Evolutionary conservation across 164 flowering plant genomes (phyloP), one percentile per base, ranked within the genome.

Genomic region (Cinnamomum chago): DNA sequence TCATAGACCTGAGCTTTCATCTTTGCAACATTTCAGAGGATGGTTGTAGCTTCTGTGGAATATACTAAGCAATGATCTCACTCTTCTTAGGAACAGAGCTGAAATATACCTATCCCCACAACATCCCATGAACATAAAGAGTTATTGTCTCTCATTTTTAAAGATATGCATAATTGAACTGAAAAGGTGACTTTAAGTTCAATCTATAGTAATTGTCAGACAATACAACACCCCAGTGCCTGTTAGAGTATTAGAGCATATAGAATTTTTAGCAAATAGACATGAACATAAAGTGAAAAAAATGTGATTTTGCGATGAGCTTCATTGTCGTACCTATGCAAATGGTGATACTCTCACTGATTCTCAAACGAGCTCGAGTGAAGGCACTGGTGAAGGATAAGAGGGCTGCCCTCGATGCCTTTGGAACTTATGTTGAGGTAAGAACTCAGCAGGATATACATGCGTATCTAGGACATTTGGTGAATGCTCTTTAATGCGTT

Each of bases 361-460:
- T 95, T 73, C 85, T 93, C 58, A 93, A 91, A 83, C 80, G 91
- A 80, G 76, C 84, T 70, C 85, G 90, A 82, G 86, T 92, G n/a
- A 95, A 93, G 79, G 90, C 96, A 25, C 70, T 93, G 67, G 99
- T 93, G 76, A 92, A 90, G 83, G 90, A 93, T 79, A 93, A 86
- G 79, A 82, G 89, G 30, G 89, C 87, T 62, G 93, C 99, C 4
- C 69, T 84, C 51, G 99, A 93, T 79, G 93, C 99, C 2, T 95
- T 91, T 79, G 97, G 99, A 74, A 85, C 88, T 79, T 95, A 95
- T 79, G 97, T 93, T 68, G 97, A 95, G 97, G 98, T 95, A 62
- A 60, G 72, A 78, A 67, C 51, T 55, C 35, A 22, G 3, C n/a
- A 20, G 28, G 55, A 68, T 22, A 9, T 68, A 15, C 25, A 20